These are phyloP conservation scores for Pezicula neosporulosa DNA, from an alignment of 2,329 filamentous ascomycete species.

Conservation along the genomic window DNA sequence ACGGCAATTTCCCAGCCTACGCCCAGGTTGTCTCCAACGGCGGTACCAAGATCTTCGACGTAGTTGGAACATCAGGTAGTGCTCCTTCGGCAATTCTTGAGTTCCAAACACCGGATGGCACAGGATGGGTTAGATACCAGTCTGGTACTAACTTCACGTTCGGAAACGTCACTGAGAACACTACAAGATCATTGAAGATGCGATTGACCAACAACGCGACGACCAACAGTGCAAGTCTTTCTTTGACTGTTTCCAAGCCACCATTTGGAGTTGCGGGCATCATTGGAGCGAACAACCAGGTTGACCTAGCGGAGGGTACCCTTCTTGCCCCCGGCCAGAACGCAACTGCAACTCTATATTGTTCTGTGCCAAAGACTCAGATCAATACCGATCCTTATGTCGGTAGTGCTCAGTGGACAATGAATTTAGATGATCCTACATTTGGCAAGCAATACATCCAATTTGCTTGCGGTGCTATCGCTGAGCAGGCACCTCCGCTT, in stretches of 20 bases:
- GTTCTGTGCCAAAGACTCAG: slow-evolving; percentile 52
- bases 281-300: slow-evolving; percentile 49
- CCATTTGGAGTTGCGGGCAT: slow-evolving; percentile 53
- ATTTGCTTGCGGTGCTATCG: slow-evolving; percentile 48
- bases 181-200: slow-evolving; percentile 42
- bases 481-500: slow-evolving; percentile 47
- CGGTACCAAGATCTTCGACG: slow-evolving; percentile 43
- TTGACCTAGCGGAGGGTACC: slow-evolving; percentile 56
- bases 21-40: slow-evolving; percentile 46
- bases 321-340: slow-evolving; percentile 45
- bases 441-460: slow-evolving; percentile 49
- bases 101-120: slow-evolving; percentile 49
- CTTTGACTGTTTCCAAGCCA: slow-evolving; percentile 57
- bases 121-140: slow-evolving; percentile 45
- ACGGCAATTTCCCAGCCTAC: slow-evolving; percentile 47
- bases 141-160: slow-evolving; percentile 45
- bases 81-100: slow-evolving; percentile 47
- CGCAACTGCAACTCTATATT: slow-evolving; percentile 49
- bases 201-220: slow-evolving; percentile 54
- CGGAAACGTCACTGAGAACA: slow-evolving; percentile 51
- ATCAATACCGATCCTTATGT: slow-evolving; percentile 51
- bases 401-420: slow-evolving; percentile 47
- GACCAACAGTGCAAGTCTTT: slow-evolving; percentile 45
- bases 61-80: slow-evolving; percentile 46
- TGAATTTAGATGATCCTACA: slow-evolving; percentile 52